Conservation (phyloP, 2,329 filamentous ascomycete species). For the Penicillium aurantiogriseum region DNA sequence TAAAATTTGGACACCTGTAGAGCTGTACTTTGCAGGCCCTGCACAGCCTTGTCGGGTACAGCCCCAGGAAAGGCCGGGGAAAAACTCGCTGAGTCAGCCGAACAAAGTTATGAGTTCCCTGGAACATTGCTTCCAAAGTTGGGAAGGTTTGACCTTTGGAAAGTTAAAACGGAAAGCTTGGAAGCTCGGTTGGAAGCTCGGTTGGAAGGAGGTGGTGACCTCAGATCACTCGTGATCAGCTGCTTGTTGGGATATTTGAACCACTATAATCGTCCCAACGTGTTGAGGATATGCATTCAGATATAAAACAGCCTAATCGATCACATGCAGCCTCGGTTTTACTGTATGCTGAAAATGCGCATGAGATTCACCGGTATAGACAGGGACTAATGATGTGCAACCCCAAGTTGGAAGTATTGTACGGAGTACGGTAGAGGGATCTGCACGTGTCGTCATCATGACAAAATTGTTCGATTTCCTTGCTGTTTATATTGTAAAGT, state of each 20-base stretch:
- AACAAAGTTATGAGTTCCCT: background rate
- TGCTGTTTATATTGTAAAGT: background rate
- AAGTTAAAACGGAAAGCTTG: no score
- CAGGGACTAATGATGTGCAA: background rate
- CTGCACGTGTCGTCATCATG: background rate
- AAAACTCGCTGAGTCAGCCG: background rate
- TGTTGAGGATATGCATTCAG: background rate
- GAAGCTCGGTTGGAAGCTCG: background rate
- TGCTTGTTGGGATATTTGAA: conserved; percentile 4
- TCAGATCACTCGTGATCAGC: background rate
- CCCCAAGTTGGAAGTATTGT: background rate
- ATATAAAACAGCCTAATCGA: background rate
- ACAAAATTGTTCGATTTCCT: background rate
- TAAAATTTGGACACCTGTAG: background rate
- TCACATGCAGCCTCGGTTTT: conserved; percentile 27
- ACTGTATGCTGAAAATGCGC: background rate
- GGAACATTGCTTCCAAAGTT: background rate
- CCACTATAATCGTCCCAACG: conserved; percentile 14
- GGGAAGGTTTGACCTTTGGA: no score
- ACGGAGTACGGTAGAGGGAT: background rate
- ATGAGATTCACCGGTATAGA: background rate
- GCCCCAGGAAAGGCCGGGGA: background rate
- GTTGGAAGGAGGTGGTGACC: background rate
- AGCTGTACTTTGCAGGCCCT: background rate
- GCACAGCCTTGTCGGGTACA: background rate